Conservation (phyloP, 2,329 filamentous ascomycete species). For the Teratosphaeria epicoccoides region DNA sequence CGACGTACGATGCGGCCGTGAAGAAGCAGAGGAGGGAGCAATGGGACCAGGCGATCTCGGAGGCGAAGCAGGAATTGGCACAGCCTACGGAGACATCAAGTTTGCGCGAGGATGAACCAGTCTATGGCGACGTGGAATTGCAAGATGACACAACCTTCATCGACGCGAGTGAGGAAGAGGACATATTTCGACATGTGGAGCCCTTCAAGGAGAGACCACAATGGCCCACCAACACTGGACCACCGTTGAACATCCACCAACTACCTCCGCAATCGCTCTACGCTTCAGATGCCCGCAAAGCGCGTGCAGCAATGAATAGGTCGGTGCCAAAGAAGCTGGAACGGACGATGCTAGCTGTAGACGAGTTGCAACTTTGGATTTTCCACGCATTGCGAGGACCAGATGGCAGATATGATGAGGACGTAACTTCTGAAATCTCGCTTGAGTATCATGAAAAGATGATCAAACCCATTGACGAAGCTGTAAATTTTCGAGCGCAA, state of each 20-base stretch:
- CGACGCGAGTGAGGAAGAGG: slow-evolving; percentile 1
- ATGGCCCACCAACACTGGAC: slow-evolving; percentile 34
- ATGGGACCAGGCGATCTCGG: slow-evolving; percentile 51
- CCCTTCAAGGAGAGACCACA: slow-evolving; percentile 6
- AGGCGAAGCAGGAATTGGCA: slow-evolving; percentile 41
- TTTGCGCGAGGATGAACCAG: background rate
- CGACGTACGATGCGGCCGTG: slow-evolving; percentile 49
- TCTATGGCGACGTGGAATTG: background rate
- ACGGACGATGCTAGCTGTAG: slow-evolving; percentile 31
- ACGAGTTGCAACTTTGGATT: slow-evolving; percentile 29
- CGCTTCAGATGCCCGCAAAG: slow-evolving; percentile 25
- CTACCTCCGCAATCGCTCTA: slow-evolving; percentile 39
- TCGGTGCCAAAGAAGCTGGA: slow-evolving; percentile 35
- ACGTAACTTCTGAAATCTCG: slow-evolving; percentile 16
- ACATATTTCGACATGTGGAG: slow-evolving; percentile 13
- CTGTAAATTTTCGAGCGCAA: background rate
- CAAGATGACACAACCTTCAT: background rate
- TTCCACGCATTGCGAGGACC: slow-evolving; percentile 15
- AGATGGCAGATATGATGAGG: slow-evolving; percentile 2
- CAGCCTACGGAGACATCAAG: slow-evolving; percentile 1
- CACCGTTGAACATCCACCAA: slow-evolving; percentile 18
- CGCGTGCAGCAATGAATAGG: slow-evolving; percentile 21
- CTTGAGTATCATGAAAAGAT: slow-evolving; percentile 12
- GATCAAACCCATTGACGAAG: background rate
- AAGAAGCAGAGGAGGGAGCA: slow-evolving; percentile 50